Conservation (phyloP, 2,329 filamentous ascomycete species). For the Diaporthe helianthi region DNA sequence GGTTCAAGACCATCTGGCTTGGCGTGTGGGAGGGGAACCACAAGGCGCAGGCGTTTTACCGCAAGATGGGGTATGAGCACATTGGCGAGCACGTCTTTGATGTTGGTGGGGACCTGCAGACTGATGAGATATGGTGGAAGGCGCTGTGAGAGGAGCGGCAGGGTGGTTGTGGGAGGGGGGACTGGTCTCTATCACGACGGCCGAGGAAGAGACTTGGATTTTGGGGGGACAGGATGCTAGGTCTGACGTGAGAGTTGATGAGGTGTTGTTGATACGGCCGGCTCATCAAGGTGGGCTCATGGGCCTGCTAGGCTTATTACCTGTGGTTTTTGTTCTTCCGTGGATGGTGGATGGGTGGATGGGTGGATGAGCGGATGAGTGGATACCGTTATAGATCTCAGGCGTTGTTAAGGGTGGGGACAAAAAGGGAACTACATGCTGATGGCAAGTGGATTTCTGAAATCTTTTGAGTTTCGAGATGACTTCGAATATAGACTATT, state of each 20-base stretch:
- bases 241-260: background rate
- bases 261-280: background rate
- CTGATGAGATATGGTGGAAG: conserved; percentile 47
- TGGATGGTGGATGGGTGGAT: background rate
- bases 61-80: conserved; percentile 48
- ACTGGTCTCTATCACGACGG: background rate
- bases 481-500: background rate
- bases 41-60: conserved; percentile 48
- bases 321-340: background rate
- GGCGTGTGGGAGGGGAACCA: conserved; percentile 57
- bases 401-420: background rate
- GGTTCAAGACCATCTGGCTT: conserved; percentile 51
- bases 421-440: background rate
- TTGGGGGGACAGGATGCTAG: too few species aligned
- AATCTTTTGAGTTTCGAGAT: background rate
- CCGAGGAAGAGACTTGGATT: background rate
- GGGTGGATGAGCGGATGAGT: background rate
- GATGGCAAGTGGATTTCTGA: background rate
- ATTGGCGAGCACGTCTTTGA: conserved; percentile 52
- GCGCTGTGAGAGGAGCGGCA: conserved; percentile 35
- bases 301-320: too few species aligned
- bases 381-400: background rate
- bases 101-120: conserved; percentile 50
- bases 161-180: background rate
- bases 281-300: background rate